These are phyloP conservation scores for Beauveria sp. DNA, from an alignment of 2,329 filamentous ascomycete genomes.

Conservation along the genomic window DNA sequence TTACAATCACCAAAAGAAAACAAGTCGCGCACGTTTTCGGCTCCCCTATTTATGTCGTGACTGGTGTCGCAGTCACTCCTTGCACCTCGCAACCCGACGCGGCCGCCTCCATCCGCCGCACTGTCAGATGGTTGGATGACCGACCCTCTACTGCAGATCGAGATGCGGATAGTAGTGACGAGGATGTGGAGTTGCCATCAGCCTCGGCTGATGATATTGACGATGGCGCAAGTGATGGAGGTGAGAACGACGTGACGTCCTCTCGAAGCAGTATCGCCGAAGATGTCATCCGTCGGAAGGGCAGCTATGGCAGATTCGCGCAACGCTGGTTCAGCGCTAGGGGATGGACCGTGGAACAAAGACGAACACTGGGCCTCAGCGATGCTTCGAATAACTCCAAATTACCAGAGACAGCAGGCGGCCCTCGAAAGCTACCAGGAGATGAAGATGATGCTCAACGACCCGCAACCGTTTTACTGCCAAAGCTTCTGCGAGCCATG, in stretches of 20 bases:
- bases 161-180: slow-evolving; percentile 40
- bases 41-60: slow-evolving; percentile 76
- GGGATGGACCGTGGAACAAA: slow-evolving; percentile 69
- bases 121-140: slow-evolving; percentile 36
- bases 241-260: slow-evolving; percentile 25
- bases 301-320: slow-evolving; percentile 82
- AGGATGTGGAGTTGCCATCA: slow-evolving; percentile 31
- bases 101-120: slow-evolving; percentile 59
- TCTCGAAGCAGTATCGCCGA: slow-evolving; percentile 64
- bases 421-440: slow-evolving; percentile 25
- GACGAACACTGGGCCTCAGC: slow-evolving; percentile 62
- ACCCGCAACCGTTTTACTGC: slow-evolving; percentile 50
- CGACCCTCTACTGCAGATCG: slow-evolving; percentile 30
- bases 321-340: slow-evolving; percentile 84
- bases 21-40: slow-evolving; percentile 84
- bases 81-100: slow-evolving; percentile 71
- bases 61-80: slow-evolving; percentile 85
- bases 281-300: slow-evolving; percentile 77
- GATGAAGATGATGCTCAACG: slow-evolving; percentile 29
- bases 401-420: slow-evolving; percentile 14
- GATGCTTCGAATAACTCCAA: slow-evolving; percentile 22
- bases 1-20: slow-evolving; percentile 78
- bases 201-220: slow-evolving; percentile 37
- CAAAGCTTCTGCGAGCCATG: slow-evolving; percentile 76
- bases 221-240: slow-evolving; percentile 28